Conservation (phyloP, 164 flowering plant species). For the grape (Vitis vinifera) region DNA sequence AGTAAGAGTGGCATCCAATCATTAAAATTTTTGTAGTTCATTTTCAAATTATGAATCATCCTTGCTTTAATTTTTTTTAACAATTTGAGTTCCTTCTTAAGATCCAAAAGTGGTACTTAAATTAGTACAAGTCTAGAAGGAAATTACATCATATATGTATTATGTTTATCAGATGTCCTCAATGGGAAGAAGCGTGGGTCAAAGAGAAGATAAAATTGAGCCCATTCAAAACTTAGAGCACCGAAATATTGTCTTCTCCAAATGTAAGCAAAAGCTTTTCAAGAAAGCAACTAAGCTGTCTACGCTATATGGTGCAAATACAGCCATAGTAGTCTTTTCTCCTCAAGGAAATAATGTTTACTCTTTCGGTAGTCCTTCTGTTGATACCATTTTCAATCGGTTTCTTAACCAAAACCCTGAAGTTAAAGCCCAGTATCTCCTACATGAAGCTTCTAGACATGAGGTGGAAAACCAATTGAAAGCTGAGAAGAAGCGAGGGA, state of each 20-base stretch:
- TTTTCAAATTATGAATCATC: too few species aligned
- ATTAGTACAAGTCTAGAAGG: too few species aligned
- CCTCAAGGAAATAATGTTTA: background rate
- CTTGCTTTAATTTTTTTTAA: too few species aligned
- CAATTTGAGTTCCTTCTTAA: too few species aligned
- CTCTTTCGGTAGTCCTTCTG: constrained; percentile 13
- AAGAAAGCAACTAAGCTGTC: constrained; percentile 6
- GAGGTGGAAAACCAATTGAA: constrained; percentile 12
- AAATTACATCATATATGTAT: too few species aligned
- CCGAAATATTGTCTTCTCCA: constrained; percentile 4
- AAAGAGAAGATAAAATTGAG: too few species aligned
- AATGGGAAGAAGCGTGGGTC: too few species aligned
- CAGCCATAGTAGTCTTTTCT: background rate
- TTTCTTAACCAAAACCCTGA: background rate
- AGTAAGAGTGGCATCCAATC: too few species aligned
- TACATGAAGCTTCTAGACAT: background rate
- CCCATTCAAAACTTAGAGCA: background rate
- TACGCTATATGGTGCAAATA: background rate
- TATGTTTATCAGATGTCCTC: too few species aligned
- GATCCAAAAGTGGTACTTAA: too few species aligned
- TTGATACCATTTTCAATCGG: constrained; percentile 6
- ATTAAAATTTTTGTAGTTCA: too few species aligned
- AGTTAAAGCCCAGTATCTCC: constrained; percentile 5
- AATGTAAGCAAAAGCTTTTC: constrained; percentile 4
- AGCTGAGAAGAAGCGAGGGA: constrained; percentile 10